A percentile compares a stretch with the other conserved stretches of the same genome.
Conservation (phyloP, 257 asterid genomes). For the Coffea canephora region DNA sequence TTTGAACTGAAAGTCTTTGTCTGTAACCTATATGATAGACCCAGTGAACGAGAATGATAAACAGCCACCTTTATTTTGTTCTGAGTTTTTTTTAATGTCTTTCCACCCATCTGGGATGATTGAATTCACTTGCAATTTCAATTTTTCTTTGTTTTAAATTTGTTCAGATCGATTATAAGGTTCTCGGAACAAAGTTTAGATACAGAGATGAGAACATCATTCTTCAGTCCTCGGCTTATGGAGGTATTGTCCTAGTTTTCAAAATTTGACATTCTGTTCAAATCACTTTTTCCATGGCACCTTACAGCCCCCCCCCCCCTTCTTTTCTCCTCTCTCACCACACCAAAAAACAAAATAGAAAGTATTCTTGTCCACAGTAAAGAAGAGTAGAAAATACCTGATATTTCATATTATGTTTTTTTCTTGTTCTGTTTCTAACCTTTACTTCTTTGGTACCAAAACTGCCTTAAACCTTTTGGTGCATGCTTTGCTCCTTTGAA, state of each 20-base stretch:
- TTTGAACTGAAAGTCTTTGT: not conserved
- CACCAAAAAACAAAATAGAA: too few species aligned
- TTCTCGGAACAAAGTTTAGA: constrained; percentile 87
- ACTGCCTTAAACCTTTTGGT: too few species aligned
- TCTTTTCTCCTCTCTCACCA: not conserved
- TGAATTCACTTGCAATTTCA: constrained; percentile 3
- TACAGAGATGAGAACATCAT: constrained; percentile 71
- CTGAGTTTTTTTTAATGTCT: not conserved
- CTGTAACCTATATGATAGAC: too few species aligned
- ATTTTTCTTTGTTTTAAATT: constrained; percentile 22
- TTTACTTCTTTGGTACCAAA: too few species aligned
- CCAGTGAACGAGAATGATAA: not conserved
- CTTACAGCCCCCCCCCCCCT: not conserved
- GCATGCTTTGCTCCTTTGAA: too few species aligned
- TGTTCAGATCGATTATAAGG: constrained; percentile 73
- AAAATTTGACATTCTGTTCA: constrained; percentile 1
- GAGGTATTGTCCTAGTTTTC: constrained; percentile 54
- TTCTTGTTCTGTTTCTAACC: too few species aligned
- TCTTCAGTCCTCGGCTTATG: constrained; percentile 97
- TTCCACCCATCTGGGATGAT: not conserved
- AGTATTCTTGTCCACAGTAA: too few species aligned
- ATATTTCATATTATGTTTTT: not conserved
- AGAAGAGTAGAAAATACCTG: not conserved
- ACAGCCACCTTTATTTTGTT: not conserved
- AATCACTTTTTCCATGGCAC: not conserved